Evolutionary conservation across 805 yeast species (phyloP).

Genomic region (Saccharomycopsis capsularis): DNA sequence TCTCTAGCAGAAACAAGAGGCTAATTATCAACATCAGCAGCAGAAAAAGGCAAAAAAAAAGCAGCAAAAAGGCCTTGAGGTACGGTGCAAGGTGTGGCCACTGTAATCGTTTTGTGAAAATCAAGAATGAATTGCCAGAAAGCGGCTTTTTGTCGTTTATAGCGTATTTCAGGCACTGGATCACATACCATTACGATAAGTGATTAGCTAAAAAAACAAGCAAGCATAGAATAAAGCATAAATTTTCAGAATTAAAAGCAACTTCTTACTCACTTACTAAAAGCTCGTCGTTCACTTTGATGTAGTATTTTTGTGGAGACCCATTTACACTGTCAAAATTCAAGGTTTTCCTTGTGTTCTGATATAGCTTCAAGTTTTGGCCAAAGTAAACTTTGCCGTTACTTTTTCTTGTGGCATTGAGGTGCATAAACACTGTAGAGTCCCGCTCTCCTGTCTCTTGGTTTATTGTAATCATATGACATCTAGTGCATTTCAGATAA

Average conservation of each 20-base stretch:
- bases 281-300: background rate
- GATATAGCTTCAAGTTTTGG: constrained; percentile 24
- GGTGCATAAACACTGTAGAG: constrained; percentile 29
- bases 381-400: constrained; percentile 38
- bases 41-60: background rate
- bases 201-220: background rate
- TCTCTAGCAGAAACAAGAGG: background rate
- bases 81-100: constrained; percentile 17
- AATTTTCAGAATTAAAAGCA: background rate
- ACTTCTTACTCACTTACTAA: background rate
- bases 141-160: constrained; percentile 17
- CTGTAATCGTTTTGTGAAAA: constrained; percentile 9
- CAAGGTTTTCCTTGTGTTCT: no score
- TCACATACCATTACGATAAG: constrained; percentile 11
- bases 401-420: constrained; percentile 30
- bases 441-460: constrained; percentile 31
- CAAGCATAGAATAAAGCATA: background rate
- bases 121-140: constrained; percentile 12
- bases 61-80: background rate
- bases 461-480: constrained; percentile 40
- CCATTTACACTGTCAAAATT: no score
- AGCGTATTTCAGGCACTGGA: constrained; percentile 17
- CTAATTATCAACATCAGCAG: no score
- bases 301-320: background rate
- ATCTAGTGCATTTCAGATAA: constrained; percentile 33